Percentiles rank a stretch among this genome's conserved stretches.
Conservation (phyloP, 2,329 filamentous ascomycete species). For the Cordyceps javanica region DNA sequence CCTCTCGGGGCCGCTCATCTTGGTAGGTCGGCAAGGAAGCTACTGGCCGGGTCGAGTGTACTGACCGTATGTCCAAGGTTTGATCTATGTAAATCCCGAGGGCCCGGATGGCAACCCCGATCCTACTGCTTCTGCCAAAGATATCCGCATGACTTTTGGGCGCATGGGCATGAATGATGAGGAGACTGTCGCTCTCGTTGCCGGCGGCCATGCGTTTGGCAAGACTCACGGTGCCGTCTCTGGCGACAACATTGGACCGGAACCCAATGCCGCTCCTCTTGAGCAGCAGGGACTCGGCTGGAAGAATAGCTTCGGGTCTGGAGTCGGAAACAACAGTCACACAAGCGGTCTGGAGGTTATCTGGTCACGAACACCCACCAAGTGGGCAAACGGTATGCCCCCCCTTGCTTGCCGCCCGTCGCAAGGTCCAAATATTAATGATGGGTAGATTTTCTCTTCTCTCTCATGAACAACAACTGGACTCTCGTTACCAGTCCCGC, state of each 20-base stretch:
- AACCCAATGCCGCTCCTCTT: constrained; percentile 59
- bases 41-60: not conserved
- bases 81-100: constrained; percentile 80
- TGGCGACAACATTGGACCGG: constrained; percentile 58
- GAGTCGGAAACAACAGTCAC: constrained; percentile 65
- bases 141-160: constrained; percentile 68
- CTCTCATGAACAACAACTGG: constrained; percentile 75
- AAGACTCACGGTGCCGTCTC: constrained; percentile 73
- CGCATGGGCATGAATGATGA: constrained; percentile 82
- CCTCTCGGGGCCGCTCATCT: constrained; percentile 61
- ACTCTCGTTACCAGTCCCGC: constrained; percentile 68
- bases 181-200: constrained; percentile 74
- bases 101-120: constrained; percentile 69
- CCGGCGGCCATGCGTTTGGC: constrained; percentile 71
- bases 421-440: not conserved
- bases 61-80: constrained; percentile 33
- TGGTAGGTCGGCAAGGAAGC: constrained; percentile 19
- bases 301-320: constrained; percentile 56
- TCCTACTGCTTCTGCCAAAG: constrained; percentile 61
- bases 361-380: constrained; percentile 69
- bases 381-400: constrained; percentile 57
- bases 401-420: accelerated
- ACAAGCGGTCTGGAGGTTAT: constrained; percentile 73
- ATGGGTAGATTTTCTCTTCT: constrained; percentile 56
- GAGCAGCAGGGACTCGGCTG: constrained; percentile 68